These are phyloP conservation scores for Trichoderma koningiopsis DNA, from an alignment of 2,329 filamentous ascomycete species.

Conservation along the genomic window DNA sequence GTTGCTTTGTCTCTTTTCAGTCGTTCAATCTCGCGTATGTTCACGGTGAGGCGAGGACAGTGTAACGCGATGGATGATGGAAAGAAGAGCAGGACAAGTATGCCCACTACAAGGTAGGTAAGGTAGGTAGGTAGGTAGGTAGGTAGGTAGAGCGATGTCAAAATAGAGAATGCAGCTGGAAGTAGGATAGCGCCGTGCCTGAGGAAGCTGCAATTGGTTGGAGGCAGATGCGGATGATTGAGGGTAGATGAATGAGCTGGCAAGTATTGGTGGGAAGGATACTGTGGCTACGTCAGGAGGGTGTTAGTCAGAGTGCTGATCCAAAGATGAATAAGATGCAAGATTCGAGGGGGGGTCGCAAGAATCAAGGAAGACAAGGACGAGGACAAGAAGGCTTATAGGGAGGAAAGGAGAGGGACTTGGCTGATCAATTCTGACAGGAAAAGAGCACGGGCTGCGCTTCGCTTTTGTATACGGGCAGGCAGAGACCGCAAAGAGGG, in stretches of 20 bases:
- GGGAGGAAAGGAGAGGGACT: background rate
- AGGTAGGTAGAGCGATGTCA: background rate
- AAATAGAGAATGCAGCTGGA: background rate
- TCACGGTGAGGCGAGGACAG: background rate
- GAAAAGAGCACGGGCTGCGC: background rate
- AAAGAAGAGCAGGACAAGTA: background rate
- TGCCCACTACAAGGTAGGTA: background rate
- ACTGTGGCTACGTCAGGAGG: background rate
- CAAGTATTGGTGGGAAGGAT: background rate
- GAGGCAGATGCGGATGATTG: background rate
- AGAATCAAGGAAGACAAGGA: background rate
- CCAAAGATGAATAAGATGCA: background rate
- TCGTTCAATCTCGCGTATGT: background rate
- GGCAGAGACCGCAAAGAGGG: background rate
- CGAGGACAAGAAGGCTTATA: background rate
- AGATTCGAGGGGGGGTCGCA: background rate
- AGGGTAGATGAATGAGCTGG: background rate
- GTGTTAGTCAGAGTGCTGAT: background rate
- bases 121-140: background rate
- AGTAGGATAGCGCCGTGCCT: constrained; percentile 6
- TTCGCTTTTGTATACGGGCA: constrained; percentile 16
- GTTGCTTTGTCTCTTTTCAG: background rate
- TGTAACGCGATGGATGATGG: background rate
- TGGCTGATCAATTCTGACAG: background rate
- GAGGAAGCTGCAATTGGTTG: background rate